Percentiles rank a stretch among this genome's conserved stretches.
These are phyloP conservation scores for Russula emetica DNA, from an alignment of 768 basidiomycete species.

Conservation along the genomic window DNA sequence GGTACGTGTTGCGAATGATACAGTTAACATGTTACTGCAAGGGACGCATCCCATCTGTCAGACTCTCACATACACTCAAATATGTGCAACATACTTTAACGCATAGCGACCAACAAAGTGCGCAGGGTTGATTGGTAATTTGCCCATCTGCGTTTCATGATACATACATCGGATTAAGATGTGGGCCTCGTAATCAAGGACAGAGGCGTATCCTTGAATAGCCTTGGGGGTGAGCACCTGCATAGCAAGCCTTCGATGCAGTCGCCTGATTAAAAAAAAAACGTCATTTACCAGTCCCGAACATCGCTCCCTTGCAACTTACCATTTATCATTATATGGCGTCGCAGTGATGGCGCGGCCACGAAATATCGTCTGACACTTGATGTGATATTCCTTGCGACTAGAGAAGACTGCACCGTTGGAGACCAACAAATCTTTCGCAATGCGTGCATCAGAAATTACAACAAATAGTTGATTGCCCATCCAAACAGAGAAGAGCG, in stretches of 20 bases:
- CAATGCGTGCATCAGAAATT: slow-evolving; percentile 43
- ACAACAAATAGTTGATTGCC: slow-evolving; percentile 48
- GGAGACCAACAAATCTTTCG: slow-evolving; percentile 43
- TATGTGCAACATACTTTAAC: slow-evolving; percentile 27
- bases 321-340: slow-evolving; percentile 44
- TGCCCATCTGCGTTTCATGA: slow-evolving; percentile 34
- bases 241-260: slow-evolving; percentile 34
- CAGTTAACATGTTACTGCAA: slow-evolving; percentile 43
- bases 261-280: slow-evolving; percentile 33
- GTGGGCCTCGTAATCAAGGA: slow-evolving; percentile 40
- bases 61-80: not conserved
- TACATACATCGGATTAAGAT: slow-evolving; percentile 41
- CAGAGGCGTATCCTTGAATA: slow-evolving; percentile 37
- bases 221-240: slow-evolving; percentile 36
- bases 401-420: slow-evolving; percentile 35
- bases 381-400: slow-evolving; percentile 43
- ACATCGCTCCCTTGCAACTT: slow-evolving; percentile 10
- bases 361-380: slow-evolving; percentile 42
- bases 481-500: slow-evolving; percentile 40
- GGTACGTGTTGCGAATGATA: slow-evolving; percentile 43
- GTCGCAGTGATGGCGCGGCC: slow-evolving; percentile 45
- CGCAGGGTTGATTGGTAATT: slow-evolving; percentile 38
- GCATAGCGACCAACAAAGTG: slow-evolving; percentile 39
- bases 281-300: not conserved
- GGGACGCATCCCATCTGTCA: slow-evolving; percentile 19